phyloP scores from a whole-genome alignment of 257 asterid genomes.

The Nicotiana tabacum region DNA sequence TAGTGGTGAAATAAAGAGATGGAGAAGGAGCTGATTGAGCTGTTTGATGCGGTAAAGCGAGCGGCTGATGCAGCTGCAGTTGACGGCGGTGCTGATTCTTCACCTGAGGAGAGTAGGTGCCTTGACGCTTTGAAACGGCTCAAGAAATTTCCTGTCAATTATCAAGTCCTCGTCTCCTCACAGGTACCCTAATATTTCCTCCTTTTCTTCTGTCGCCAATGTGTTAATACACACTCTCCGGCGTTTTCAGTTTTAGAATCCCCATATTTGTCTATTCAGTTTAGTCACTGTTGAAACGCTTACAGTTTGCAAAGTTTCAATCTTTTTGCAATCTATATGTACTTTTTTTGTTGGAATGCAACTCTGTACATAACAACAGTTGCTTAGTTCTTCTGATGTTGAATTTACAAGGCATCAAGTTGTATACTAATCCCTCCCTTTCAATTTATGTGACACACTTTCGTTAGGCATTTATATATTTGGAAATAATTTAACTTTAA shows the following conservation, averaged over 20 bases:
- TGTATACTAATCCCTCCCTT: too few species aligned
- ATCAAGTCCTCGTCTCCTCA: slow-evolving; percentile 80
- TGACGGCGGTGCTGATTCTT: slow-evolving; percentile 34
- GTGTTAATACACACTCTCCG: not conserved
- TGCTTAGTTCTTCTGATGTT: not conserved
- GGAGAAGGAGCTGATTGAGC: slow-evolving; percentile 83
- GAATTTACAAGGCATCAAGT: too few species aligned
- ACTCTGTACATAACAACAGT: not conserved
- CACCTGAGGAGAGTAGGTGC: slow-evolving; percentile 45
- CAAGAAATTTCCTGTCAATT: slow-evolving; percentile 74
- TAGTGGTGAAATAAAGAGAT: slow-evolving; percentile 22
- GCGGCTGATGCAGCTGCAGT: slow-evolving; percentile 58
- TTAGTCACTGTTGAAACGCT: not conserved
- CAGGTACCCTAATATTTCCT: slow-evolving; percentile 43
- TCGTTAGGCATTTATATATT: too few species aligned
- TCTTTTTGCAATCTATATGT: not conserved
- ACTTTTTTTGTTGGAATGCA: not conserved
- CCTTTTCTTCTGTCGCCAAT: not conserved
- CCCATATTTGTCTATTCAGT: not conserved
- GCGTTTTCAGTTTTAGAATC: not conserved
- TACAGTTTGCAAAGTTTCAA: not conserved
- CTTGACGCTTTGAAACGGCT: slow-evolving; percentile 49
- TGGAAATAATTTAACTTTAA: too few species aligned
- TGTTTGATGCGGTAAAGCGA: slow-evolving; percentile 69
- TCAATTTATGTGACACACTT: too few species aligned